Percentiles rank a stretch among this genome's conserved stretches.
phyloP scores from a whole-genome alignment of 1,284 basidiomycete genomes.

The Takashimella koratensis region DNA sequence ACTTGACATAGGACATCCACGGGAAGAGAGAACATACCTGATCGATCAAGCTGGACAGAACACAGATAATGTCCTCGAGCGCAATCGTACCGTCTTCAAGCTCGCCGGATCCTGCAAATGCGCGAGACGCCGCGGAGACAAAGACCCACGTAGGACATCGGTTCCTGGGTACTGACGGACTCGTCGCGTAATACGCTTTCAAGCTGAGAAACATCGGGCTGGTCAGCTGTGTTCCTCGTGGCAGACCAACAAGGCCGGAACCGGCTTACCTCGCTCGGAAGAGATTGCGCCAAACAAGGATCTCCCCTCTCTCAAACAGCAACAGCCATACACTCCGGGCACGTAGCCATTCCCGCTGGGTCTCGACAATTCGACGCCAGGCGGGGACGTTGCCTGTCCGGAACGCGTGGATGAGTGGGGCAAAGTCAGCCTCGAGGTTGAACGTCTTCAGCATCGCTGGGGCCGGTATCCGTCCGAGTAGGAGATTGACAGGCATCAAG shows the following conservation, averaged over 20 bases:
- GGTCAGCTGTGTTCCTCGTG: not conserved
- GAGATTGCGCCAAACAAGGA: slow-evolving; percentile 50
- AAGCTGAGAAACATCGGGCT: slow-evolving; percentile 27
- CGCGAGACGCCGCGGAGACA: slow-evolving; percentile 19
- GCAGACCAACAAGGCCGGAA: too few relatives aligned
- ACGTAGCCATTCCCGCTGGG: slow-evolving; percentile 45
- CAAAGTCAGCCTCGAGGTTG: slow-evolving; percentile 35
- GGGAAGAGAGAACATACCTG: slow-evolving; percentile 32
- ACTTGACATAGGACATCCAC: too few relatives aligned
- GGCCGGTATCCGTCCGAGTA: slow-evolving; percentile 44
- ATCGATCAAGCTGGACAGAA: slow-evolving; percentile 44
- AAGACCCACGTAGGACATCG: slow-evolving; percentile 44
- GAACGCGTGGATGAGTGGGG: slow-evolving; percentile 44
- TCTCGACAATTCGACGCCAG: slow-evolving; percentile 40
- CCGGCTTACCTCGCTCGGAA: slow-evolving; percentile 48
- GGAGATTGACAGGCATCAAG: slow-evolving; percentile 46
- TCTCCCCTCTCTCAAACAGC: slow-evolving; percentile 49
- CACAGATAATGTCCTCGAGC: slow-evolving; percentile 44
- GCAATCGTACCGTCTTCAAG: slow-evolving; percentile 36
- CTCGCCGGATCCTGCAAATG: slow-evolving; percentile 38
- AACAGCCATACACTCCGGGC: slow-evolving; percentile 46
- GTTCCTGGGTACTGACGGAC: slow-evolving; percentile 21
- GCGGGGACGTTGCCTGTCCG: slow-evolving; percentile 39
- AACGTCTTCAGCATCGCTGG: slow-evolving; percentile 34
- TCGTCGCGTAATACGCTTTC: slow-evolving; percentile 24